These are phyloP conservation scores for Laetiporus sulphureus DNA, from an alignment of 1,284 basidiomycete genomes.

Conservation along the genomic window DNA sequence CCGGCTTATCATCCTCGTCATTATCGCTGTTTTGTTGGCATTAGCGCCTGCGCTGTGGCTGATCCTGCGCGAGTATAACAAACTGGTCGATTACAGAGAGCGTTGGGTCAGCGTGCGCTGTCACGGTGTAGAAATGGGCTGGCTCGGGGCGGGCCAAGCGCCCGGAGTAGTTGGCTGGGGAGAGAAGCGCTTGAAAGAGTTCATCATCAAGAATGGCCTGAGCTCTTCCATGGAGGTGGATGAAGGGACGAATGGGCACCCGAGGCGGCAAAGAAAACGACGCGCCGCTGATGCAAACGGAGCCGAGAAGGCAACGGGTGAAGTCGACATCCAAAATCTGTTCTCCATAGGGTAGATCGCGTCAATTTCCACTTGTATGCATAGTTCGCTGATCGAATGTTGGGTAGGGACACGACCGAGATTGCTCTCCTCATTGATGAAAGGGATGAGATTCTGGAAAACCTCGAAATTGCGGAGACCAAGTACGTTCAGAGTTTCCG, in stretches of 20 bases:
- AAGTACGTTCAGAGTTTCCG: constrained; percentile 72
- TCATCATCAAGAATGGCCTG: constrained; percentile 55
- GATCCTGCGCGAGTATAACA: constrained; percentile 59
- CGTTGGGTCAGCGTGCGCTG: constrained; percentile 60
- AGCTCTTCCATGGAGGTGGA: constrained; percentile 43
- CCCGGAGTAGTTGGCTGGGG: constrained; percentile 66
- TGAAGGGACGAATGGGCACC: constrained; percentile 18
- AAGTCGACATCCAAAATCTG: constrained; percentile 63
- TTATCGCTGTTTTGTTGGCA: constrained; percentile 50
- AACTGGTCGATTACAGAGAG: constrained; percentile 45
- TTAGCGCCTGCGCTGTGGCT: constrained; percentile 60
- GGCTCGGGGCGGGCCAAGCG: constrained; percentile 53
- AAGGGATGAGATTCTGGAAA: constrained; percentile 65
- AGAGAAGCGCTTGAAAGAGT: constrained; percentile 63
- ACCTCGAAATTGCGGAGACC: constrained; percentile 73
- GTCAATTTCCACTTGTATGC: constrained; percentile 4
- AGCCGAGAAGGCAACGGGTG: constrained; percentile 38
- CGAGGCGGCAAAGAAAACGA: constrained; percentile 22
- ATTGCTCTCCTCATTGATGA: constrained; percentile 65
- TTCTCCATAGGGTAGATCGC: constrained; percentile 68
- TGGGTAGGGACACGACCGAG: constrained; percentile 53
- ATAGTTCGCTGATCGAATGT: neutral
- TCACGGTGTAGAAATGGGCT: constrained; percentile 66
- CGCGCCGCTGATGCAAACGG: constrained; percentile 29
- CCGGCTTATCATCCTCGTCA: constrained; percentile 62